Evolutionary conservation across 2,329 filamentous ascomycete genomes (phyloP).

Genomic region (Coccinonectria pachysandricola): DNA sequence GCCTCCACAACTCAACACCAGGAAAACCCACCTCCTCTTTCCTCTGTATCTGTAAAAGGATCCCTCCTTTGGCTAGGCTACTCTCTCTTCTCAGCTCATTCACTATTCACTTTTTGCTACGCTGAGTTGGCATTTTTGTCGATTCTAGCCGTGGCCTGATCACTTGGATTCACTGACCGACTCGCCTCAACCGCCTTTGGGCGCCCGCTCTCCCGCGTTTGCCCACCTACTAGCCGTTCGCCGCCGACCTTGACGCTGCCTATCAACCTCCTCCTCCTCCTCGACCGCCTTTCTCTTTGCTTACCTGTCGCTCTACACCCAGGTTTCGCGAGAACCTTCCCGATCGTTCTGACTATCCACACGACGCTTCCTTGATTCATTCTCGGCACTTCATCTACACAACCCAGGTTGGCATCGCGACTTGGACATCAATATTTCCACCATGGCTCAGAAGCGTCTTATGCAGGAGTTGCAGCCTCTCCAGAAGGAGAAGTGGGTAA

Average conservation of each 20-base stretch:
- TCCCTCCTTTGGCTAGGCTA: no score
- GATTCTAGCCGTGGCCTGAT: no score
- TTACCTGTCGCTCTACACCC: constrained; percentile 13
- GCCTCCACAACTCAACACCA: no score
- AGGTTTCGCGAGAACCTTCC: no score
- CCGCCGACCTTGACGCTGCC: constrained; percentile 11
- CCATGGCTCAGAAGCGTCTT: constrained; percentile 58
- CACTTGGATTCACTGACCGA: no score
- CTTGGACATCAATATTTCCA: constrained; percentile 4
- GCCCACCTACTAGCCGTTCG: constrained; percentile 5
- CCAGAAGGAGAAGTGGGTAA: constrained; percentile 84
- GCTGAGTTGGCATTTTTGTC: no score
- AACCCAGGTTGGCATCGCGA: neutral
- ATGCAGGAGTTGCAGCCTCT: constrained; percentile 81
- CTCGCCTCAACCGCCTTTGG: no score
- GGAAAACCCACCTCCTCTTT: no score
- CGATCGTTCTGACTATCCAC: no score
- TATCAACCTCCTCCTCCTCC: constrained; percentile 3
- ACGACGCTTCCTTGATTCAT: constrained; percentile 2
- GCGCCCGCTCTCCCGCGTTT: constrained; percentile 1
- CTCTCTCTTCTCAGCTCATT: no score
- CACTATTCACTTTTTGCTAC: no score
- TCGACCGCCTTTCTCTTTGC: constrained; percentile 19
- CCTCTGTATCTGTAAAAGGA: no score
- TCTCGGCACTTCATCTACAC: constrained; percentile 1